These are phyloP conservation scores for Gymnopus androsaceus DNA, from an alignment of 1,284 basidiomycete genomes.

Conservation along the genomic window DNA sequence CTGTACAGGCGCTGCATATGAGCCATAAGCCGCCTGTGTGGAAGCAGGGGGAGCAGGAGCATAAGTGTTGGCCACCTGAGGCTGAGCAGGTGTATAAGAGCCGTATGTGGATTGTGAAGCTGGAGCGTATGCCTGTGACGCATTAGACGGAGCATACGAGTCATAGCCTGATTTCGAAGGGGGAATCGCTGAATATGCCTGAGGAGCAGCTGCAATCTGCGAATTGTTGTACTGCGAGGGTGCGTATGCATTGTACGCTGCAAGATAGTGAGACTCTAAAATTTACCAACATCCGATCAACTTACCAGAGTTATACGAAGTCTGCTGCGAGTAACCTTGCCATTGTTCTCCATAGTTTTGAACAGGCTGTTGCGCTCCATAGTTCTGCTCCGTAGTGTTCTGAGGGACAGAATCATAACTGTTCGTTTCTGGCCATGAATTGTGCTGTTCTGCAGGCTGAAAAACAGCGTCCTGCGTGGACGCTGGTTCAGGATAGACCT, in stretches of 20 bases:
- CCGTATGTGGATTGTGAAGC: constrained; percentile 19
- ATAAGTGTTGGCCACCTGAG: neutral
- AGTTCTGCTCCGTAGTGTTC: neutral
- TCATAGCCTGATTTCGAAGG: constrained; percentile 17
- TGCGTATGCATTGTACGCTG: constrained; percentile 33
- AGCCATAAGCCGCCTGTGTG: constrained; percentile 3
- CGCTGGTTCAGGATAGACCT: neutral
- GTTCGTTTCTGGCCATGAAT: constrained; percentile 4
- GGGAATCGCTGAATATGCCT: neutral
- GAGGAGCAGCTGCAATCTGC: constrained; percentile 12
- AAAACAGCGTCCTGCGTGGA: neutral
- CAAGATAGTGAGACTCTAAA: no score
- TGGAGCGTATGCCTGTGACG: neutral
- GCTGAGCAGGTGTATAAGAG: constrained; percentile 22
- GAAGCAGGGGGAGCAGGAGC: neutral
- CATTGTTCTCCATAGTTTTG: constrained; percentile 10
- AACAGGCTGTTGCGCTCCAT: neutral
- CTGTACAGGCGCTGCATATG: constrained; percentile 11
- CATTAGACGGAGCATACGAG: constrained; percentile 19
- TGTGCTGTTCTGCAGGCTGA: neutral
- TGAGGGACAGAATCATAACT: constrained; percentile 4
- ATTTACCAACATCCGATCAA: no score
- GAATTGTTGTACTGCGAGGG: constrained; percentile 26
- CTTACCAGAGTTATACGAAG: constrained; percentile 9
- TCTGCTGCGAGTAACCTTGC: neutral